phyloP scores from a whole-genome alignment of 2,329 filamentous ascomycete genomes.

The Sphaerostilbella broomeana region DNA sequence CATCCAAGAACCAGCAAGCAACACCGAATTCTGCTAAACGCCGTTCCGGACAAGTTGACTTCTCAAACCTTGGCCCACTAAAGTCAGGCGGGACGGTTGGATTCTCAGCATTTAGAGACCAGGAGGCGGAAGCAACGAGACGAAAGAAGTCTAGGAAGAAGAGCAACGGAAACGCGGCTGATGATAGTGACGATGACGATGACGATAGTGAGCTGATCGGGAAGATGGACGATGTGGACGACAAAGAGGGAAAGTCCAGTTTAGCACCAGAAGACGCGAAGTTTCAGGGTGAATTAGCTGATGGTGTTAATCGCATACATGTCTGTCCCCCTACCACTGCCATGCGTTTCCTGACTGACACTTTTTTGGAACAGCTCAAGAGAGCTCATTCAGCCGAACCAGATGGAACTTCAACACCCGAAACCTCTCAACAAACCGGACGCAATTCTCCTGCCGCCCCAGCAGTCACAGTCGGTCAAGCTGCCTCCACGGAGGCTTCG shows the following conservation, averaged over 20 bases:
- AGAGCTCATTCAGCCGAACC: constrained; percentile 71
- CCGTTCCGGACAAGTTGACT: constrained; percentile 76
- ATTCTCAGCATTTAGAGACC: constrained; percentile 81
- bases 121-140: constrained; percentile 46
- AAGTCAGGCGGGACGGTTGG: constrained; percentile 84
- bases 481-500: constrained; percentile 18
- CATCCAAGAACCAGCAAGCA: constrained; percentile 57
- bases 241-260: constrained; percentile 53
- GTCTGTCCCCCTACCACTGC: constrained; percentile 38
- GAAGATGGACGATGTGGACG: constrained; percentile 59
- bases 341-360: constrained; percentile 7
- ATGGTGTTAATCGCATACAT: constrained; percentile 75
- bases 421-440: constrained; percentile 31
- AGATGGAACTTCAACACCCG: constrained; percentile 36
- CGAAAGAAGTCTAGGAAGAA: constrained; percentile 56
- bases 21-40: constrained; percentile 62
- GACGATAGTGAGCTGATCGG: constrained; percentile 55
- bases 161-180: constrained; percentile 59
- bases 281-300: constrained; percentile 67
- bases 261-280: constrained; percentile 65
- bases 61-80: constrained; percentile 75
- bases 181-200: constrained; percentile 71
- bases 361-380: constrained; percentile 55
- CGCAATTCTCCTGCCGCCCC: constrained; percentile 34
- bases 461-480: constrained; percentile 8